Evolutionary conservation across 257 asterid species (phyloP), one percentile per base, ranked within the genome.

Genomic region (Solanum dulcamara): DNA sequence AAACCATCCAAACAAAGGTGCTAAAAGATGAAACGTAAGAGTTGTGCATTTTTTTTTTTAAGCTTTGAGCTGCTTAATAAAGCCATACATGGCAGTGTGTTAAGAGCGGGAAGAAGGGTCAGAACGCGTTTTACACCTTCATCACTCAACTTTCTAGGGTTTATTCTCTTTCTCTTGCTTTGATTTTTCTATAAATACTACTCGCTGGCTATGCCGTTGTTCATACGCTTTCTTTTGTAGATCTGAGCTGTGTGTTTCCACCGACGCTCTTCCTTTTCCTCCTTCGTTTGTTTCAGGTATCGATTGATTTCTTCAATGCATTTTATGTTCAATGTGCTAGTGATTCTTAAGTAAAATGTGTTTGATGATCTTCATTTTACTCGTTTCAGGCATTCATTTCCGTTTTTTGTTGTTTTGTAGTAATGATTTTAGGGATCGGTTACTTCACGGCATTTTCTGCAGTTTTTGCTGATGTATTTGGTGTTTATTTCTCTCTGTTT

Each of bases 81-180:
- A 55, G 64, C 14, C 84, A 77, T 59, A 84, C 90, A 88, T 50
- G 91, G 89, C 80, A 81, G 80, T 40, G 67, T 67, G 81, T 46
- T 72, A 83, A 9, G 90, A 81, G 94, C 93, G 93, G 94, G 93
- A 94, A 89, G 89, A 86, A 88, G 86, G 72, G 67, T n/a, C 1
- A 48, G 55, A 82, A 86, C 87, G 89, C 81, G 83, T 50, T 84
- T 42, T 81, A 74, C 85, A 84, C 84, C 89, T 83, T 85, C 77
- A 75, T 13, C n/a, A 83, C 86, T 40, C 88, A 57, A 85, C 90
- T 87, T 89, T 86, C 92, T 85, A 86, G 88, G 89, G 74, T 77
- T 26, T 77, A 59, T 75, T 44, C 59, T 44, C 81, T 40, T 40
- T 40, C 57, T 74, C 83, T 81, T 13, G 83, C 68, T 88, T 88